Base-by-base conservation (phyloP, 1,284 basidiomycete species). In the Tylopilus sp. region DNA sequence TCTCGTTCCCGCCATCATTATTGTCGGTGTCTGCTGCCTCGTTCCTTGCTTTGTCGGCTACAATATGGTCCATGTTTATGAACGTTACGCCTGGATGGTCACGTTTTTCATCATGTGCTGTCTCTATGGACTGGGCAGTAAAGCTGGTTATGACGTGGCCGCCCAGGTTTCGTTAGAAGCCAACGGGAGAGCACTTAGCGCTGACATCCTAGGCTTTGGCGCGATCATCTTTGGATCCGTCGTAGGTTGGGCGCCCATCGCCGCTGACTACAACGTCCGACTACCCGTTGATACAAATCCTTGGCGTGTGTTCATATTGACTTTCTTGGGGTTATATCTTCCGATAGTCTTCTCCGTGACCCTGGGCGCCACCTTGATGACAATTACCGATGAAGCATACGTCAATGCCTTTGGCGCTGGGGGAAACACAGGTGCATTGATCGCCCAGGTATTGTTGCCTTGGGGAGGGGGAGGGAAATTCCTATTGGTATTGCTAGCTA, bases 81-180 rank as follows among this genome's bases (percentile, higher is more conserved):
- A 91, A 68, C 83, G 87, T 18, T 90, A 87, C 66, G 85, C 88
- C 12, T 92, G 90, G 90, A 82, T 87, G 6, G 75, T 85, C 33
- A 82, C 85, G 41, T 77, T 87, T 62, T 78, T 89, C 72, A 83
- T 89, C 71, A 88, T 88, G 81, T 78, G 84, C 66, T 85, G 88
- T 70, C 79, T 85, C 53, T 86, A 86, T 69, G 90, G 87, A 22
- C 76, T 90, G 3, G 88, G 87, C 1, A 82, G 82, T 22, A 80
- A 82, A 18, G 87, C 84, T 0, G 84, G 87, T 2, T 85, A 82
- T 62, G 81, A 88, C 41, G 74, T 86, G 6, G 79, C 80, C 55
- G 81, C 84, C 0, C 86, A 87, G 64, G 81, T 81, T 39, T 57
- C 81, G 0, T 60, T 78, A 0, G 85, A 89, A 73, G 85, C 83